Evolutionary conservation across 2,329 filamentous ascomycete species (phyloP).

Genomic region (Macrophomina phaseolina): DNA sequence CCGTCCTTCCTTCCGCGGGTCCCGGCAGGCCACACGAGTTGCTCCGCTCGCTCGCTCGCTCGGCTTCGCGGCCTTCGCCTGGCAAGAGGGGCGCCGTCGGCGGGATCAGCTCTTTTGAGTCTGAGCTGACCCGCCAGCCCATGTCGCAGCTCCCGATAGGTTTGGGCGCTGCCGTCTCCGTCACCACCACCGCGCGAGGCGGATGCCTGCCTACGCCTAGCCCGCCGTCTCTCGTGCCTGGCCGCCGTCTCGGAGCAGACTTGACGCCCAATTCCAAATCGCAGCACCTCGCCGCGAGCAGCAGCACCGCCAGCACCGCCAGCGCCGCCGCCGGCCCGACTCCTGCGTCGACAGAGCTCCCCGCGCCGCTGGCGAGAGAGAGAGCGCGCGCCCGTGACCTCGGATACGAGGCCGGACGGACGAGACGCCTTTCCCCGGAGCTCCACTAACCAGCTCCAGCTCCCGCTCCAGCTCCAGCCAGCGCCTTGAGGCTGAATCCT

Average conservation of each 20-base stretch:
- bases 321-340: neutral
- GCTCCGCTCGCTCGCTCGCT: conserved; percentile 9
- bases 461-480: too few species aligned
- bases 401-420: neutral
- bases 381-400: neutral
- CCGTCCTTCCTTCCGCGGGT: conserved; percentile 24
- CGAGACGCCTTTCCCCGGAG: neutral
- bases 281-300: neutral
- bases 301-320: conserved; percentile 5
- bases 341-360: too few species aligned
- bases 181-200: neutral
- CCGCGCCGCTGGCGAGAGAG: too few species aligned
- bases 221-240: too few species aligned
- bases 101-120: neutral
- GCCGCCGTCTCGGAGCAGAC: too few species aligned
- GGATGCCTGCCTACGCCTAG: neutral
- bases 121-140: conserved; percentile 8
- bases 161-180: neutral
- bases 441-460: neutral
- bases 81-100: conserved; percentile 7
- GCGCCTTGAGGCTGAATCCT: conserved; percentile 14
- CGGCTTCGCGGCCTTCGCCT: conserved; percentile 10
- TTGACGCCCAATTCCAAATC: neutral
- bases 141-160: conserved; percentile 7
- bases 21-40: conserved; percentile 17